A percentile compares a stretch with the other conserved stretches of the same genome.
These are phyloP conservation scores for Clavispora carvajalis DNA, from an alignment of 805 yeast genomes.

Conservation along the genomic window DNA sequence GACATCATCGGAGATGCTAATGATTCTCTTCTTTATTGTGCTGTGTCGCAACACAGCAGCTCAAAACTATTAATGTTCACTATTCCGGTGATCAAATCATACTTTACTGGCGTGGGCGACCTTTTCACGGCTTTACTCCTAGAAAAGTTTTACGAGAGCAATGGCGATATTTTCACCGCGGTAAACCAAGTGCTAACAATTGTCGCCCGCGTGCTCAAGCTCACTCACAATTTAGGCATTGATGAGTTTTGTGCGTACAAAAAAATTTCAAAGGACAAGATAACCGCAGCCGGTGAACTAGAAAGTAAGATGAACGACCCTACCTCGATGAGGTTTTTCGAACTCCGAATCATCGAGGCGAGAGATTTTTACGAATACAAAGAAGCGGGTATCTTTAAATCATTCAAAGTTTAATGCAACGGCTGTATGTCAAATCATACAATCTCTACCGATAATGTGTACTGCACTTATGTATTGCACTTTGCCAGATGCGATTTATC, in stretches of 20 bases:
- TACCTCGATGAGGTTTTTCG: conserved; percentile 63
- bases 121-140: conserved; percentile 74
- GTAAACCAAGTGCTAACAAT: conserved; percentile 53
- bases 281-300: conserved; percentile 8
- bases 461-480: no score
- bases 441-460: no score
- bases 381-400: conserved; percentile 16
- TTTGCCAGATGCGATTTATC: no score
- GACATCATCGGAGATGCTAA: conserved; percentile 26
- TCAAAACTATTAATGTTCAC: conserved; percentile 31
- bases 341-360: conserved; percentile 62
- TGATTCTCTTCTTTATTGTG: conserved; percentile 20
- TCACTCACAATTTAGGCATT: conserved; percentile 41
- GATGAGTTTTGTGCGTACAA: conserved; percentile 23
- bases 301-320: conserved; percentile 51
- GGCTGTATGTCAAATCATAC: no score
- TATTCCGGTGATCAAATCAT: conserved; percentile 63
- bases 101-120: conserved; percentile 95
- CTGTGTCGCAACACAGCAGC: conserved; percentile 13
- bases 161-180: conserved; percentile 23
- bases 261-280: neutral
- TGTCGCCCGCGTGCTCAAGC: conserved; percentile 46
- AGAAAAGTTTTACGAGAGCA: conserved; percentile 46
- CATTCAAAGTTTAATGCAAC: conserved; percentile 2
- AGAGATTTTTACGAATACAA: conserved; percentile 32